Evolutionary conservation across 768 basidiomycete species (phyloP).

Genomic region (Lyophyllum shimeji): DNA sequence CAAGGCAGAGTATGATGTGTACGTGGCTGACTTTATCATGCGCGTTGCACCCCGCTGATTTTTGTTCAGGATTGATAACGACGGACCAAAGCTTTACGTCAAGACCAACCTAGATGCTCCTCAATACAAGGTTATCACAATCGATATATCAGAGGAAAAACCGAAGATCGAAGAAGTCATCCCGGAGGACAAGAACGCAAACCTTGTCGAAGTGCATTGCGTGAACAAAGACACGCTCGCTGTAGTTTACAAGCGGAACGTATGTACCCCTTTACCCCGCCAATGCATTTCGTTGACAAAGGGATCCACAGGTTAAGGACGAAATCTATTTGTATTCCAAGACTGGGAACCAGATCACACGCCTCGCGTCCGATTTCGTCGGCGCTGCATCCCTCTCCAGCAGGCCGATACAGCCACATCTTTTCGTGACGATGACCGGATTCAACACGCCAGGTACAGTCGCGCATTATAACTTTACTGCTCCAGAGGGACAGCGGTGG

Average conservation of each 20-base stretch:
- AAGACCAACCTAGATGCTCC: conserved; percentile 67
- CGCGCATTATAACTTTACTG: conserved; percentile 63
- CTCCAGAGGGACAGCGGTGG: conserved; percentile 50
- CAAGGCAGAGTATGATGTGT: conserved; percentile 66
- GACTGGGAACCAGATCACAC: conserved; percentile 49
- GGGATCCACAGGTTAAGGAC: conserved; percentile 62
- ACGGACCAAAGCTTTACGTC: conserved; percentile 61
- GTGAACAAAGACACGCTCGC: conserved; percentile 59
- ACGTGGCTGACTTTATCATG: conserved; percentile 24
- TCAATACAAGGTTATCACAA: conserved; percentile 61
- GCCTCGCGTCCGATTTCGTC: conserved; percentile 65
- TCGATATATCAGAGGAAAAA: conserved; percentile 55
- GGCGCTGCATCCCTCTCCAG: conserved; percentile 58
- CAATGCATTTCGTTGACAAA: conserved; percentile 1
- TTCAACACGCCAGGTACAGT: conserved; percentile 75
- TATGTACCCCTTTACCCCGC: conserved; percentile 29
- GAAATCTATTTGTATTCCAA: conserved; percentile 72
- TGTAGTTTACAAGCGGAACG: conserved; percentile 71
- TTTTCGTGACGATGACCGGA: conserved; percentile 64
- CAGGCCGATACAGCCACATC: conserved; percentile 51
- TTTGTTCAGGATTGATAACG: conserved; percentile 55
- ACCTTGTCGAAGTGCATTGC: conserved; percentile 46
- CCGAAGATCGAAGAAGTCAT: conserved; percentile 59
- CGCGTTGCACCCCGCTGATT: conserved; percentile 3
- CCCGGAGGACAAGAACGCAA: conserved; percentile 64